phyloP scores from a whole-genome alignment of 139 green algal species.

The Chlorella sp. region DNA sequence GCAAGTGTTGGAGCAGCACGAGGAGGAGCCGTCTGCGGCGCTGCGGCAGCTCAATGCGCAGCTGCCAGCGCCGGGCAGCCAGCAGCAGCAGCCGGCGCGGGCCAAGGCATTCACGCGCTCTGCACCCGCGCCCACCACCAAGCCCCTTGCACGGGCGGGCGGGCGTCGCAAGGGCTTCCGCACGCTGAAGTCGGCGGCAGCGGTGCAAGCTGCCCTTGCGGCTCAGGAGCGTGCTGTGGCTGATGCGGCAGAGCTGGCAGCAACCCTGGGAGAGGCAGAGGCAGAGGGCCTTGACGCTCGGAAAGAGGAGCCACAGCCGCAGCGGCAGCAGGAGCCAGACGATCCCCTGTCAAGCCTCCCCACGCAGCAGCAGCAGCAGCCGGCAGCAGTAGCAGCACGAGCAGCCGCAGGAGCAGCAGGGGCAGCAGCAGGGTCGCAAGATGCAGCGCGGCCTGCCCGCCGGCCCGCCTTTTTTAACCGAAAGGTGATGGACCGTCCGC shows the following conservation, averaged over 20 bases:
- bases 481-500: not conserved
- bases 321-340: not conserved
- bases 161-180: not conserved
- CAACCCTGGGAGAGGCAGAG: not conserved
- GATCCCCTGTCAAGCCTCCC: not conserved
- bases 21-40: not conserved
- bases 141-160: not conserved
- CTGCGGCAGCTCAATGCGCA: conserved; percentile 15
- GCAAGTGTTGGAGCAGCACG: not conserved
- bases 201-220: not conserved
- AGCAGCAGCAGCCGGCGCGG: not conserved
- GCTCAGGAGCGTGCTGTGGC: not conserved
- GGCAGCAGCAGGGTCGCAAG: not conserved
- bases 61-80: not conserved
- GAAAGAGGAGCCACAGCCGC: not conserved
- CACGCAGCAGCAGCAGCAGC: not conserved
- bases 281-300: not conserved
- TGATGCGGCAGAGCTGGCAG: not conserved
- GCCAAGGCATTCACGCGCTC: not conserved
- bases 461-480: conserved; percentile 11
- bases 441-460: not conserved
- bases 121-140: not conserved
- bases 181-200: conserved; percentile 5
- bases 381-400: not conserved
- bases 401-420: not conserved